phyloP scores from a whole-genome alignment of 1,284 basidiomycete species.

The Fistulinella cinereoalba region DNA sequence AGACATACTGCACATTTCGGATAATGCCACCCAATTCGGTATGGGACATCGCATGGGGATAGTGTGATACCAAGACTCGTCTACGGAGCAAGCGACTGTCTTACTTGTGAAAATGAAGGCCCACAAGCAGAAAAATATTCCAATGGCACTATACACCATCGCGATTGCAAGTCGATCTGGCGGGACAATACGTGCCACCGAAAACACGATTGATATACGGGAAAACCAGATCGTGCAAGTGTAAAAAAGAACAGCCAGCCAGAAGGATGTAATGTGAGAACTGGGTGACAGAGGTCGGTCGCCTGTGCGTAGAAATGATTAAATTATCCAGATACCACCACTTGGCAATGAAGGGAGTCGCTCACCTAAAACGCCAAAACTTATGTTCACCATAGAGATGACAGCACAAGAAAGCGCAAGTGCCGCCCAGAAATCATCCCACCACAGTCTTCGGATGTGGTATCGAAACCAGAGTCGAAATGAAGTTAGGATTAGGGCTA shows the following conservation, averaged over 20 bases:
- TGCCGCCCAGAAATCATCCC: constrained; percentile 30
- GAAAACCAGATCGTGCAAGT: constrained; percentile 31
- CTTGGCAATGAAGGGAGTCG: neutral
- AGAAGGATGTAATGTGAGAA: constrained; percentile 19
- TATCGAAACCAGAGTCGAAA: constrained; percentile 32
- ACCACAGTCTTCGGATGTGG: constrained; percentile 24
- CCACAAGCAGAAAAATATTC: constrained; percentile 21
- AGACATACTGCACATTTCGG: constrained; percentile 26
- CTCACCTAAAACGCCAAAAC: constrained; percentile 17
- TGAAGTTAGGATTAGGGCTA: constrained; percentile 17
- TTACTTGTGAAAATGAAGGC: constrained; percentile 20
- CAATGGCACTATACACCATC: constrained; percentile 1
- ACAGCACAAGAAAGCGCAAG: constrained; percentile 18
- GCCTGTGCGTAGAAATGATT: too few species aligned
- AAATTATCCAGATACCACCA: too few species aligned
- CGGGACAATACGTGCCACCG: constrained; percentile 28
- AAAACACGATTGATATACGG: constrained; percentile 30
- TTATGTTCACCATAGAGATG: constrained; percentile 10
- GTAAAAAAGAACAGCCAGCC: constrained; percentile 19
- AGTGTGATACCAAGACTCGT: too few species aligned
- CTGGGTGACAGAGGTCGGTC: constrained; percentile 13
- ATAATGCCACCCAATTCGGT: constrained; percentile 20
- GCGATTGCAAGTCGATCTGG: constrained; percentile 5
- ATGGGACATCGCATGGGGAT: constrained; percentile 10
- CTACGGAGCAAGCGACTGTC: constrained; percentile 13